Conservation (phyloP, 2,329 filamentous ascomycete species). For the Cladosporium sp. region DNA sequence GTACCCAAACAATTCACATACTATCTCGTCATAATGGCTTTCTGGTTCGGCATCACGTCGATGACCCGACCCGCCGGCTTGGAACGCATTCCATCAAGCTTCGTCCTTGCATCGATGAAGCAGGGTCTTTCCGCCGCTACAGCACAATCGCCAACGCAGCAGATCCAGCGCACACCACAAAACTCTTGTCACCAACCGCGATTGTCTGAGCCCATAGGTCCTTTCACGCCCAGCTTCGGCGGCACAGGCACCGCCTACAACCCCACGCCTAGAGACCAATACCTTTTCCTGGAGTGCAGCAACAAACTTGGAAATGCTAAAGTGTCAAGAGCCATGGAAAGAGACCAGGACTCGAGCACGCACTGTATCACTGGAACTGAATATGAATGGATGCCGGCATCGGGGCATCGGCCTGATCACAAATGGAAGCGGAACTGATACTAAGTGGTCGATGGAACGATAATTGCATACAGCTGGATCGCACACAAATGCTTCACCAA, state of each 20-base stretch:
- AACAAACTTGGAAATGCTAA: too few species aligned
- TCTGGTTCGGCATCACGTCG: slow-evolving; percentile 15
- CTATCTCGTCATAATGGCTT: not conserved
- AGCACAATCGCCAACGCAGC: not conserved
- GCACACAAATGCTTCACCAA: not conserved
- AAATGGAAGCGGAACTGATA: not conserved
- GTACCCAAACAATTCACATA: not conserved
- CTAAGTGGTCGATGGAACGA: not conserved
- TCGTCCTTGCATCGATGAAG: not conserved
- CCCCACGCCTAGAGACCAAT: not conserved
- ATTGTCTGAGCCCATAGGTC: not conserved
- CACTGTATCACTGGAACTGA: not conserved
- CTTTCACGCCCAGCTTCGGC: not conserved
- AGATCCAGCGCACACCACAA: not conserved
- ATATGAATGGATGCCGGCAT: not conserved
- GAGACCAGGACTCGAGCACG: not conserved
- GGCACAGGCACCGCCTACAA: not conserved
- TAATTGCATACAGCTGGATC: not conserved
- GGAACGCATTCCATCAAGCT: slow-evolving; percentile 11
- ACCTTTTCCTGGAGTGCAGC: not conserved
- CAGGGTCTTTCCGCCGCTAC: not conserved
- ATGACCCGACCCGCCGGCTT: not conserved
- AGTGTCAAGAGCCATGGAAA: not conserved
- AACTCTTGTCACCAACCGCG: too few species aligned
- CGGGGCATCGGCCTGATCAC: not conserved